A percentile compares a stretch with the other conserved stretches of the same genome.
These are phyloP conservation scores for Phytophthora citricola DNA, from an alignment of 352 stramenopile species.

Conservation along the genomic window DNA sequence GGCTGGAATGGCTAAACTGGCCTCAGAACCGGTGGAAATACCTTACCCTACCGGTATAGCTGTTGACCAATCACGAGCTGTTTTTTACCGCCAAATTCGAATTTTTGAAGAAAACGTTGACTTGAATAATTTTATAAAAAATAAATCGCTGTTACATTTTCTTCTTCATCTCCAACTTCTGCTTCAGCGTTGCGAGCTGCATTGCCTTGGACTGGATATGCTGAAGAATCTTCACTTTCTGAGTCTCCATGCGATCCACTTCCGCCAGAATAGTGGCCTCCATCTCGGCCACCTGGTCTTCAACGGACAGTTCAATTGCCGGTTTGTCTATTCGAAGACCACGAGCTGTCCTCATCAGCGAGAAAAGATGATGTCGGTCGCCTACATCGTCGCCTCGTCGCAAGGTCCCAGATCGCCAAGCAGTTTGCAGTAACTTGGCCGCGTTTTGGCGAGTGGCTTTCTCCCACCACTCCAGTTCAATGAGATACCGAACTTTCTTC, in stretches of 20 bases:
- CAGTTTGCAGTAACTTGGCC: slow-evolving; percentile 49
- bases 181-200: slow-evolving; percentile 18
- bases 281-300: slow-evolving; percentile 60
- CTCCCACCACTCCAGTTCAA: slow-evolving; percentile 69
- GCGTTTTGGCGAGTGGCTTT: slow-evolving; percentile 52
- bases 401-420: slow-evolving; percentile 42
- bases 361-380: slow-evolving; percentile 36
- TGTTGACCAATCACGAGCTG: slow-evolving; percentile 3
- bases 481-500: slow-evolving; percentile 69
- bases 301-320: slow-evolving; percentile 39
- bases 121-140: not conserved
- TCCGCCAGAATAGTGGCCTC: slow-evolving; percentile 41
- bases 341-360: slow-evolving; percentile 34
- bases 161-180: slow-evolving; percentile 6
- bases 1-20: slow-evolving; percentile 21
- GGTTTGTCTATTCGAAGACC: slow-evolving; percentile 42
- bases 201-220: slow-evolving; percentile 54
- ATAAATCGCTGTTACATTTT: not conserved
- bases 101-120: slow-evolving; percentile 1
- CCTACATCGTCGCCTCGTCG: not conserved
- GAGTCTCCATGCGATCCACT: slow-evolving; percentile 44
- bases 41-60: not conserved
- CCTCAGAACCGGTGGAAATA: slow-evolving; percentile 9
- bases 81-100: slow-evolving; percentile 9
- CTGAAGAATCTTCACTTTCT: slow-evolving; percentile 42